Evolutionary conservation across 805 yeast genomes (phyloP).

Genomic region (Candida nemodendra): DNA sequence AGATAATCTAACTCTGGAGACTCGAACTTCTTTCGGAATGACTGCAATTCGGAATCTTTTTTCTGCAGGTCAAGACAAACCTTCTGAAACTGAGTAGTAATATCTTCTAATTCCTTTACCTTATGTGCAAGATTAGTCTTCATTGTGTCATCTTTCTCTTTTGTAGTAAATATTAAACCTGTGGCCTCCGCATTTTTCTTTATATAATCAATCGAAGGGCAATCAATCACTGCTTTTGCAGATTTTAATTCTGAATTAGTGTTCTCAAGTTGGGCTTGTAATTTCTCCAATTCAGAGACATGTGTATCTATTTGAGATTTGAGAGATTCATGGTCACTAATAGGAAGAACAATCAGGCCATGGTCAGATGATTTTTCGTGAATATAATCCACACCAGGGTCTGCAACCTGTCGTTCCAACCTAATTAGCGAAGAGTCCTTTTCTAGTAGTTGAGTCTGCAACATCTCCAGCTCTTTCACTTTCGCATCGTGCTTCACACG

Average conservation of each 20-base stretch:
- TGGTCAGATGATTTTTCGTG: slow-evolving; percentile 27
- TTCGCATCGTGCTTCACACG: background rate
- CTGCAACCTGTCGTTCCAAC: slow-evolving; percentile 13
- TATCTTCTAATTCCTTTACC: slow-evolving; percentile 2
- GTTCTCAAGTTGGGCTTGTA: slow-evolving; percentile 1
- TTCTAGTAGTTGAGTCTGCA: background rate
- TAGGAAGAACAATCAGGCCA: slow-evolving; percentile 25
- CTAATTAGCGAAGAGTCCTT: slow-evolving; percentile 9
- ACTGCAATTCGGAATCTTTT: slow-evolving; percentile 9
- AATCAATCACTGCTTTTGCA: background rate
- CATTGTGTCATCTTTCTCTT: slow-evolving; percentile 12
- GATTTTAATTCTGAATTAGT: background rate
- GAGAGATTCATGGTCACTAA: slow-evolving; percentile 14
- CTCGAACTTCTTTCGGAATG: slow-evolving; percentile 5
- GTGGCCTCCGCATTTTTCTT: slow-evolving; percentile 28
- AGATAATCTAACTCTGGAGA: slow-evolving; percentile 26
- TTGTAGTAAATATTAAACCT: slow-evolving; percentile 36
- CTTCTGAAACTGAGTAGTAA: background rate
- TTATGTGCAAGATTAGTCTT: slow-evolving; percentile 8
- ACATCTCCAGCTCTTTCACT: background rate
- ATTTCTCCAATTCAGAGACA: slow-evolving; percentile 1
- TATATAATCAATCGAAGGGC: slow-evolving; percentile 10
- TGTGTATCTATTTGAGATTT: background rate
- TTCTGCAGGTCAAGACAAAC: slow-evolving; percentile 5
- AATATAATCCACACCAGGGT: slow-evolving; percentile 34